Base-by-base conservation (phyloP, 1,284 basidiomycete genomes). In the Peniophora sp. region DNA sequence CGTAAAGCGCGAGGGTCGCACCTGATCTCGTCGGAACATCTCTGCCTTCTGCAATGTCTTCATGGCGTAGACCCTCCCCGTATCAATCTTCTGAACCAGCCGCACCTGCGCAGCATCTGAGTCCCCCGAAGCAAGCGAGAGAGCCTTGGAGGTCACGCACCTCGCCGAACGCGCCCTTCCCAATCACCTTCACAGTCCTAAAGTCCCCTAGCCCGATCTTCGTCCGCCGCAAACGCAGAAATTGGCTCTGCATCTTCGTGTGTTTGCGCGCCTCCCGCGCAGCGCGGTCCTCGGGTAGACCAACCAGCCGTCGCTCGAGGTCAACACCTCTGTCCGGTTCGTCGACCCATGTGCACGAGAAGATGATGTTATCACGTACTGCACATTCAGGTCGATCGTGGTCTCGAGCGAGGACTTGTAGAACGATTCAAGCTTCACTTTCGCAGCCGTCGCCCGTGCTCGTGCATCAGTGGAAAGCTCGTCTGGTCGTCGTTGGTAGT, bases 1-100 rank as follows among this genome's bases (percentile, higher is more conserved):
- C 38, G 19, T 44, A 34, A 50, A n/a, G 47, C 45, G 44, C 17
- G 27, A 36, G 12, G 49, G 14, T 64, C 79, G 52, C 52, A 91
- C 92, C 79, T 97, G 93, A 66, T 99, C 96, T 64, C 96, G 93
- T 68, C 97, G 97, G 74, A 99, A 87, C 96, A 99, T 99, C 69
- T 99, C 96, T 49, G 88, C 88, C 73, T 99, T 99, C 68, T 93
- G 85, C 63, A 99, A 69, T 55, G 93, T 97, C 78, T 99, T 99
- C 97, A 99, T 99, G 39, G 96, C 96, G 64, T 97, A 98, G 52
- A 99, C 96, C 72, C 96, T 97, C 55, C 90, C 94, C 11, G 95
- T 98, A 67, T 98, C 96, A 45, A 87, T 83, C 72, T 99, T 98
- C 69, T 98, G 96, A 41, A 97, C 94, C 47, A 99, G 76, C 49